Percentiles rank a stretch among this genome's conserved stretches.
These are phyloP conservation scores for Thozetella sp. DNA, from an alignment of 495 filamentous ascomycete species.

Conservation along the genomic window DNA sequence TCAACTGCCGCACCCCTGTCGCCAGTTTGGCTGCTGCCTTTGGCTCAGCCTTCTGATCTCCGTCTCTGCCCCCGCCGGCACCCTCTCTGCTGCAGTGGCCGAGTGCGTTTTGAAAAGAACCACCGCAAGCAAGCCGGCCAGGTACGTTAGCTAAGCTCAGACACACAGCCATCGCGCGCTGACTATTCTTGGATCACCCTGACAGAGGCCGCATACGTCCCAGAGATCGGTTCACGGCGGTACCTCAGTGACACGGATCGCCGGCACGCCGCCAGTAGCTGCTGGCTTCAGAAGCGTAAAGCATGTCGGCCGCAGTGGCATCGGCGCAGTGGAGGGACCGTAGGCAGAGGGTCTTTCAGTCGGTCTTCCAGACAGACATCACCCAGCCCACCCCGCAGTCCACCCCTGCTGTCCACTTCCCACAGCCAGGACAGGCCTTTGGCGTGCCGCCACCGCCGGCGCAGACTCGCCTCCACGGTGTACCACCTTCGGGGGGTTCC, in stretches of 20 bases:
- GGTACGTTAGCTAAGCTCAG: neutral
- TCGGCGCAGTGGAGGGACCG: slow-evolving; percentile 38
- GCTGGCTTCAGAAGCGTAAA: no score
- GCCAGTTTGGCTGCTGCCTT: slow-evolving; percentile 1
- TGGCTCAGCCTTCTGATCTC: neutral
- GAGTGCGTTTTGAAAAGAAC: neutral
- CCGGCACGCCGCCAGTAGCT: no score
- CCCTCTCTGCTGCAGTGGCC: neutral
- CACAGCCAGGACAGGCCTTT: slow-evolving; percentile 37
- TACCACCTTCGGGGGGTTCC: neutral
- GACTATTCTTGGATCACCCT: neutral
- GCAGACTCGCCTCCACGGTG: slow-evolving; percentile 4
- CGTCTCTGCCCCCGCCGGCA: neutral
- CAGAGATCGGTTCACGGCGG: neutral
- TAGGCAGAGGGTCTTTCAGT: slow-evolving; percentile 46
- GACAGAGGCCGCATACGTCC: neutral
- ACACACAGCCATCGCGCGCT: neutral
- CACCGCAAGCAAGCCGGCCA: neutral
- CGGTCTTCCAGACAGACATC: slow-evolving; percentile 48
- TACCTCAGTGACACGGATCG: no score
- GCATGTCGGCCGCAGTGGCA: slow-evolving; percentile 25
- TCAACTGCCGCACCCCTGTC: neutral
- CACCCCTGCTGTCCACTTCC: slow-evolving; percentile 31
- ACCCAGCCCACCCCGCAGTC: slow-evolving; percentile 44
- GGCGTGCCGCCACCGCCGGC: slow-evolving; percentile 25